Conservation (phyloP, 345 rosid genomes). For the Odontarrhena argentea region DNA sequence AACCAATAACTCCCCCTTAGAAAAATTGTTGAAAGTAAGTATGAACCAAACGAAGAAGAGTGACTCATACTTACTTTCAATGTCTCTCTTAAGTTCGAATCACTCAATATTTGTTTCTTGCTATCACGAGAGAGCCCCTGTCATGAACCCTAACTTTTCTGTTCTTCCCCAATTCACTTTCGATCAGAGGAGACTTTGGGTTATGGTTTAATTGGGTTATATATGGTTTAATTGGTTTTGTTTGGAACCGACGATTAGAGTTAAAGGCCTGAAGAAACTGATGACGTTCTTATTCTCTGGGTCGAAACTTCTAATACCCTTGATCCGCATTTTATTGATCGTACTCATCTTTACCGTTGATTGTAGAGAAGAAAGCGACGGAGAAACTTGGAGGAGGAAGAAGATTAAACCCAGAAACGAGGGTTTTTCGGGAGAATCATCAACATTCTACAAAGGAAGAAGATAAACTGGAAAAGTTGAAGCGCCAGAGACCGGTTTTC, state of each 20-base stretch:
- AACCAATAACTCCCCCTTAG: too few species aligned
- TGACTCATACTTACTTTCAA: too few species aligned
- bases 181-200: too few species aligned
- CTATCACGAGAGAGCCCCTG: too few species aligned
- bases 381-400: background rate
- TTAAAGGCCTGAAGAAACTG: constrained; percentile 91
- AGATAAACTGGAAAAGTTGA: constrained; percentile 5
- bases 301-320: constrained; percentile 99
- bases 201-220: too few species aligned
- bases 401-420: constrained; percentile 28
- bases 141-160: too few species aligned
- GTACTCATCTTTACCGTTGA: constrained; percentile 67
- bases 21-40: too few species aligned
- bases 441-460: constrained; percentile 18
- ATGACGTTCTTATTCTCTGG: constrained; percentile 92
- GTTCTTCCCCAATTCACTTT: too few species aligned
- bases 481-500: constrained; percentile 20
- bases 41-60: too few species aligned
- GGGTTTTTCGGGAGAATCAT: constrained; percentile 35
- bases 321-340: constrained; percentile 93
- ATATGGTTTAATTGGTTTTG: too few species aligned
- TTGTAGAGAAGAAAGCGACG: background rate
- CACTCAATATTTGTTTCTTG: too few species aligned
- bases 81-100: too few species aligned
- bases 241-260: constrained; percentile 98